Evolutionary conservation across 2,329 filamentous ascomycete species (phyloP), one percentile per base, ranked within the genome.

Genomic region (Conoideocrella luteorostrata): DNA sequence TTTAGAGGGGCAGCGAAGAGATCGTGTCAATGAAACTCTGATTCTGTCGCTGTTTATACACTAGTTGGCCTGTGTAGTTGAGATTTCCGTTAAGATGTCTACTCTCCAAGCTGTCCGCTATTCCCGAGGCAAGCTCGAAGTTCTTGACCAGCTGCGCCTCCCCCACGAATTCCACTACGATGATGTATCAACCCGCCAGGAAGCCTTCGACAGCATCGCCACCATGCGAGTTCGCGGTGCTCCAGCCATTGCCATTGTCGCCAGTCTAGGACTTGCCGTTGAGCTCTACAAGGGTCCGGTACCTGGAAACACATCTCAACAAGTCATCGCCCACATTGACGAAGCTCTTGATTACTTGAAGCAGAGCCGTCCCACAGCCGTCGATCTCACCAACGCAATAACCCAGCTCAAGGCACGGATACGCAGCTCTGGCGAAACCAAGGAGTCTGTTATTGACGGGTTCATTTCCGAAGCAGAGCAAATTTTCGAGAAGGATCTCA

Each of bases 201-300:
- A 88, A 65, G 87, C 85, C 29, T 93, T 88, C 67, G 82, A 88
- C 61, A 86, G 84, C 56, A 93, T 93, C 67, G 82, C 80, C 55
- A 76, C 84, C 13, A 93, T 93, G 87, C 69, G 81, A 39, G 80
- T 84, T 6, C 80, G 87, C 56, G 88, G 66, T 26, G 93, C 93
- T 5, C 93, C 93, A 1, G 93, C 93, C 36, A 98, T 98, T 62
- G 93, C 93, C 35, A 97, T 98, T 51, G 93, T 98, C n/a, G 93
- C 93, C 18, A 87, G 86, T 17, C 77, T 98, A 26, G 84, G 87
- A 2, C 77, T 96, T 28, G 90, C 89, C 2, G 87, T 95, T 7
- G 91, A 97, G 63, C 67, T 97, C 7, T 71, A 80, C 40, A 76
- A 77, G 7, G 74, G 75, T 47, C 44, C 61, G 3, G 48, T 59